phyloP scores from a whole-genome alignment of 129 eudicot species.

The Pulicaria dysenterica region DNA sequence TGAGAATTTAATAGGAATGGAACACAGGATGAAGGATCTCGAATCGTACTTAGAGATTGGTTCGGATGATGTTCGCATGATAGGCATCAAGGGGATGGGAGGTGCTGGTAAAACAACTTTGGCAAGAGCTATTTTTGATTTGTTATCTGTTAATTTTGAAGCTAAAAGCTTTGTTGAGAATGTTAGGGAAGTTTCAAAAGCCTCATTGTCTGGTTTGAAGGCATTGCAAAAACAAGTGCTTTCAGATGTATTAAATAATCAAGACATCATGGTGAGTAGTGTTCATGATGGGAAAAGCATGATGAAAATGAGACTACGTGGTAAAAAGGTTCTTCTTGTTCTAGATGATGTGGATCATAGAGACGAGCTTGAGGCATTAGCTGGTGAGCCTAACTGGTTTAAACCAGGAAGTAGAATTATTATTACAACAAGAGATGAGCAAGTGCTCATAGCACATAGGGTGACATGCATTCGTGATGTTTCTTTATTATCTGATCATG shows the following conservation, averaged over 20 bases:
- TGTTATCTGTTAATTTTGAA: not conserved
- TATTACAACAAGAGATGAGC: slow-evolving; percentile 38
- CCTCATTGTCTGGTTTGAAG: not conserved
- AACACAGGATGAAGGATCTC: slow-evolving; percentile 6
- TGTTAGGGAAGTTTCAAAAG: slow-evolving; percentile 8
- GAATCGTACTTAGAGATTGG: slow-evolving; percentile 16
- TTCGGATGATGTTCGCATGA: slow-evolving; percentile 18
- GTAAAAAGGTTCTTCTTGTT: slow-evolving; percentile 30
- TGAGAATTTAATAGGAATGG: slow-evolving; percentile 28
- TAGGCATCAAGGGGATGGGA: slow-evolving; percentile 27
- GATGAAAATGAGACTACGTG: not conserved
- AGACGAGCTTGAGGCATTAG: slow-evolving; percentile 30
- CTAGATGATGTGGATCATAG: slow-evolving; percentile 37
- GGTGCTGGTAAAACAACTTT: slow-evolving; percentile 23
- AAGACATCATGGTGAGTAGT: not conserved
- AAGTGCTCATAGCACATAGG: slow-evolving; percentile 5
- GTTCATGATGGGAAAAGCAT: not conserved
- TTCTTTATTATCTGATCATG: not conserved
- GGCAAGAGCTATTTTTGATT: slow-evolving; percentile 17
- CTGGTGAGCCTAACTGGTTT: slow-evolving; percentile 31
- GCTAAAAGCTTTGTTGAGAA: slow-evolving; percentile 20
- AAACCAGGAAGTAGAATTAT: slow-evolving; percentile 37
- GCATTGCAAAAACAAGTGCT: slow-evolving; percentile 3
- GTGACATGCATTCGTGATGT: slow-evolving; percentile 25
- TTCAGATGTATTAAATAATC: not conserved